Conservation (phyloP, 768 basidiomycete species). For the Rhodotorula kratochvilovae region DNA sequence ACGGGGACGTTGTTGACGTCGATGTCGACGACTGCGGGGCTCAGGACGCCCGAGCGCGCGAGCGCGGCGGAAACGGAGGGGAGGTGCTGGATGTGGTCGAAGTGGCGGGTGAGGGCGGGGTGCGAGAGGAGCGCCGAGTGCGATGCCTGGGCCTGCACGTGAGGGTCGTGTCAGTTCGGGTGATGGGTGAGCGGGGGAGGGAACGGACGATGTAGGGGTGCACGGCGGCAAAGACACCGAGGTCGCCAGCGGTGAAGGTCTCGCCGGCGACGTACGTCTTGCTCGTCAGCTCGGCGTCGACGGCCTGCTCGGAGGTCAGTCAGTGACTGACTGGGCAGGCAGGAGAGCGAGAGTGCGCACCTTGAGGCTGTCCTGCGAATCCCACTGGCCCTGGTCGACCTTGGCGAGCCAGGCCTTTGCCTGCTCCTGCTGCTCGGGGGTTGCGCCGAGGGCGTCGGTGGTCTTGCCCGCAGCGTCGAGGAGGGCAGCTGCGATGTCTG, state of each 20-base stretch:
- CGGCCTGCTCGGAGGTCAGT: too few relatives aligned
- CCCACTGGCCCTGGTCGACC: slow-evolving; percentile 47
- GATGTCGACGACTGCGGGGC: slow-evolving; percentile 58
- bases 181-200: neutral
- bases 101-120: slow-evolving; percentile 84
- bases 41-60: slow-evolving; percentile 42
- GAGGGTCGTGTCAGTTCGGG: neutral
- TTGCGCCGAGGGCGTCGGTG: slow-evolving; percentile 35
- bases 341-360: slow-evolving; percentile 9
- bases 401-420: slow-evolving; percentile 68
- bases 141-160: slow-evolving; percentile 61
- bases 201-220: slow-evolving; percentile 66
- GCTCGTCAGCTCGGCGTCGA: slow-evolving; percentile 66
- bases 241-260: slow-evolving; percentile 81
- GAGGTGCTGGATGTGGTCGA: slow-evolving; percentile 82
- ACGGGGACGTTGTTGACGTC: slow-evolving; percentile 72
- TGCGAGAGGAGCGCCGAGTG: slow-evolving; percentile 69
- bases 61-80: slow-evolving; percentile 61
- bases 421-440: slow-evolving; percentile 48
- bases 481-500: slow-evolving; percentile 30
- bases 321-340: too few relatives aligned
- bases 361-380: slow-evolving; percentile 44
- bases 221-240: slow-evolving; percentile 82
- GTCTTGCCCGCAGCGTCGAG: slow-evolving; percentile 39
- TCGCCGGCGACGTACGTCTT: slow-evolving; percentile 82